Conservation (phyloP, 306 rosid species). For the Cucurbita maxima region DNA sequence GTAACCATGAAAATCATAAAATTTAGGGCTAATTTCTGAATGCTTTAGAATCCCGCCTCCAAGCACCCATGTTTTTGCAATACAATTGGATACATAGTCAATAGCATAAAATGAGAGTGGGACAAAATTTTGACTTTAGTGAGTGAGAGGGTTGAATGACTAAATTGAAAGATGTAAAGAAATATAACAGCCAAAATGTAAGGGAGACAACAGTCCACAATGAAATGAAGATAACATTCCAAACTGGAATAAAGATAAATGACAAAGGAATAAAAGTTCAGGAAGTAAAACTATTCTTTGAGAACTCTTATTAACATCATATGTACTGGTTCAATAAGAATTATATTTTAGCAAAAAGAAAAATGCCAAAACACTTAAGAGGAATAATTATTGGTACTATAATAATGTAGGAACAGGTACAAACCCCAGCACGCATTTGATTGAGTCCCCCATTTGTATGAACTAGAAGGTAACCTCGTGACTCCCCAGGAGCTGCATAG, state of each 20-base stretch:
- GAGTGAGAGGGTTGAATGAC: not conserved
- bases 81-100: not conserved
- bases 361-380: not conserved
- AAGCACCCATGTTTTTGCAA: not conserved
- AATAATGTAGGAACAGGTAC: conserved; percentile 13
- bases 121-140: not conserved
- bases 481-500: conserved; percentile 45
- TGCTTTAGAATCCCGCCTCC: not conserved
- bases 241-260: not conserved
- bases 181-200: not conserved
- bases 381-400: not conserved
- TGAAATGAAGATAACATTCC: not conserved
- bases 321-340: not conserved
- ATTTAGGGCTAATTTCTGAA: not conserved
- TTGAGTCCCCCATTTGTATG: conserved; percentile 96
- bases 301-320: not conserved
- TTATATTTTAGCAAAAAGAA: not conserved
- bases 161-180: not conserved
- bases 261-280: not conserved
- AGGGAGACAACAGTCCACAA: not conserved
- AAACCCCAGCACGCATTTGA: conserved; percentile 98
- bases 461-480: conserved; percentile 73
- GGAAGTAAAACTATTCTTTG: not conserved
- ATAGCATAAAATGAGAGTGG: not conserved
- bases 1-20: not conserved